Percentiles rank a stretch among this genome's conserved stretches.
Evolutionary conservation across 176 grass and related monocot genomes (phyloP).

Genomic region (Stipa capillata): DNA sequence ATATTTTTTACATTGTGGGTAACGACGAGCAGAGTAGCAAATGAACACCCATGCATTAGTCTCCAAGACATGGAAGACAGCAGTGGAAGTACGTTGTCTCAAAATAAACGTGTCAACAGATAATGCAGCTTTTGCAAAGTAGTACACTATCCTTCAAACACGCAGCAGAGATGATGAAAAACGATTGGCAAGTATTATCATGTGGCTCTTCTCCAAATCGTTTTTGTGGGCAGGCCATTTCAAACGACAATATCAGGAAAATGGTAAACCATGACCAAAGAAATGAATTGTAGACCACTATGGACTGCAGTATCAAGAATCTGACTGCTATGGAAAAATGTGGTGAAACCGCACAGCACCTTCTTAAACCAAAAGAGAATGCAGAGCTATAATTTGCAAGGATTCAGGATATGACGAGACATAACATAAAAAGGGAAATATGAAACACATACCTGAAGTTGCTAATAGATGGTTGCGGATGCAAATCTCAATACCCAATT

Average conservation of each 20-base stretch:
- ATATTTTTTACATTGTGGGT: constrained; percentile 4
- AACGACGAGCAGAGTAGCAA: background rate
- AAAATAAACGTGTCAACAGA: background rate
- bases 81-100: background rate
- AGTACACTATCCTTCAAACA: background rate
- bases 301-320: background rate
- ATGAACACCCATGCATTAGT: background rate
- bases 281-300: background rate
- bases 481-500: constrained; percentile 96
- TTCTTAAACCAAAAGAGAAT: background rate
- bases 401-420: background rate
- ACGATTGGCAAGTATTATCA: background rate
- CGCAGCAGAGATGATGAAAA: background rate
- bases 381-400: background rate
- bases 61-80: background rate
- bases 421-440: background rate
- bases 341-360: background rate
- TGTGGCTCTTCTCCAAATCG: background rate
- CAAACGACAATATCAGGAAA: background rate
- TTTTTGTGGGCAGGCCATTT: background rate
- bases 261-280: background rate
- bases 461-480: constrained; percentile 83
- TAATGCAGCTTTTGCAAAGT: background rate
- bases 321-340: background rate
- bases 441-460: constrained; percentile 62